Evolutionary conservation across 495 filamentous ascomycete species (phyloP).

Genomic region (Gamarada debralockiae): DNA sequence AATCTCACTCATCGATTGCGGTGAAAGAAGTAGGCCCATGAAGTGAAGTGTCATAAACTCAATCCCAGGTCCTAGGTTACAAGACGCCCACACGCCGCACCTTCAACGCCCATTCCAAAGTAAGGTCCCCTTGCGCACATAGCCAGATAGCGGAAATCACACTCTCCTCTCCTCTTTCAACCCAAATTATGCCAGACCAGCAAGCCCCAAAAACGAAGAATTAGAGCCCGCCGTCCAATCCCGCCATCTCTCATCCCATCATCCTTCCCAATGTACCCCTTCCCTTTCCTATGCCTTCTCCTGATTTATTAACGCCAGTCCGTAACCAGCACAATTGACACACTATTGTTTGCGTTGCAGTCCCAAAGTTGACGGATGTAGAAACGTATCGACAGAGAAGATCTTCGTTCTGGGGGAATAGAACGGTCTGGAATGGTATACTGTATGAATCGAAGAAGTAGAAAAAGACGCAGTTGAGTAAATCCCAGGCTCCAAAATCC

Average conservation of each 20-base stretch:
- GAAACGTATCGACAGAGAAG: slow-evolving; percentile 10
- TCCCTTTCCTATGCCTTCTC: slow-evolving; percentile 2
- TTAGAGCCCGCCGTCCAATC: background rate
- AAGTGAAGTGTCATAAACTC: too few relatives aligned
- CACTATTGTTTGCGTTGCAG: background rate
- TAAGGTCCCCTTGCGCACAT: background rate
- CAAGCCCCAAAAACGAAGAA: background rate
- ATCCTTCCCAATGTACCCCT: slow-evolving; percentile 1
- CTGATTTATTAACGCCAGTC: slow-evolving; percentile 21
- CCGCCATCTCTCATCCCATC: slow-evolving; percentile 9
- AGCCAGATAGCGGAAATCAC: background rate
- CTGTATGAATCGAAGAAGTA: background rate
- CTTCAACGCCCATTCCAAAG: slow-evolving; percentile 3
- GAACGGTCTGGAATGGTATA: background rate
- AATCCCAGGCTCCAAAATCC: background rate
- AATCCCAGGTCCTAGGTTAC: slow-evolving; percentile 8
- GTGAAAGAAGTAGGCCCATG: too few relatives aligned
- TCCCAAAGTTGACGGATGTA: background rate
- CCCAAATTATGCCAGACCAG: background rate
- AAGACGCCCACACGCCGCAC: slow-evolving; percentile 6
- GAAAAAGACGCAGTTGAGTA: too few relatives aligned
- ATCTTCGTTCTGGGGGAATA: background rate
- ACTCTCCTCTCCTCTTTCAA: too few relatives aligned
- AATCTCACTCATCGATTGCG: too few relatives aligned
- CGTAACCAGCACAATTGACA: slow-evolving; percentile 13